Base-by-base conservation (phyloP, 2,329 filamentous ascomycete species). In the Parascedosporium putredinis region DNA sequence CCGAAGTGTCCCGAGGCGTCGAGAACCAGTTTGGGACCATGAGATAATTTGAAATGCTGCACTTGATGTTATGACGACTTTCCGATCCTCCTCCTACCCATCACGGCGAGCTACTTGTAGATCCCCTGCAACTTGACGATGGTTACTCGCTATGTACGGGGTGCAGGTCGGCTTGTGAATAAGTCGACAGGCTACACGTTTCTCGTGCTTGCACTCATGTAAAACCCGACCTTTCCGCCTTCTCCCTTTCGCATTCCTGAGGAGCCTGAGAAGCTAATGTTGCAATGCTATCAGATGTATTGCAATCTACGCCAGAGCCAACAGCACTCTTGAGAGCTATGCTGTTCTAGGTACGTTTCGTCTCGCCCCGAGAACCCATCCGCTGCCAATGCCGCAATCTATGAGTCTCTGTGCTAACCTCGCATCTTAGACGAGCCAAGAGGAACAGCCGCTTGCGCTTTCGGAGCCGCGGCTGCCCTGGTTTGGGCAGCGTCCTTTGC, bases 391-490 rank as follows among this genome's bases (percentile, higher is more conserved):
- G 18, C 16, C 3, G 8, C 12, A 20, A 22, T 27, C 40, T 42
- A 47, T 27, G 18, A 16, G 22, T 20, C 6, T 20, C 12, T 20
- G 23, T 42, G 38, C 38, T 42, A 10, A 42, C 10, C 8, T 9
- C 12, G 8, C 22, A 18, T 27, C 14, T 2, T 14, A 55, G 53
- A 53, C 31, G 51, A 55, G 36, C 51, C 53, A 9, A 33, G 51
- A 34, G 50, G 50, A 14, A 52, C 51, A 5, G 50, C 43, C 8
- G 42, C 72, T 23, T 59, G 75, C 12, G 60, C 76, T 7, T 61
- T 77, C 14, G 57, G 76, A 18, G 59, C 76, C 22, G 70, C 72
- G 3, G 70, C 71, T 1, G 51, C 59, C 2, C 51, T 69, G 12
- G 70, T 68, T 40, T 71, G 71, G 54, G 55, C 61, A 25, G 61